Conservation (phyloP, 345 rosid species). For the Moricandia moricandioides region DNA sequence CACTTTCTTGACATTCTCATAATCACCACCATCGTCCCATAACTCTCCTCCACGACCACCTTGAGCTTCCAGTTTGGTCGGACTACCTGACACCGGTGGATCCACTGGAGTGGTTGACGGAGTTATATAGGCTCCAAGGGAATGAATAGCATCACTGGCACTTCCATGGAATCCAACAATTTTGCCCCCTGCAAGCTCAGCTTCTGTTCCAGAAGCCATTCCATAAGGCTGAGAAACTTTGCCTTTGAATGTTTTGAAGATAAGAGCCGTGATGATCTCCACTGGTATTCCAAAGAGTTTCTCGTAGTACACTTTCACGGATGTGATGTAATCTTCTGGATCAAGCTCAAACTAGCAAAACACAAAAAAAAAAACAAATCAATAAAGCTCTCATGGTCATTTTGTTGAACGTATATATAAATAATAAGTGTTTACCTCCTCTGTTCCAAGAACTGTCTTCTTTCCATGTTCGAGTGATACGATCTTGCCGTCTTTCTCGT, state of each 20-base stretch:
- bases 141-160: slow-evolving; percentile 24
- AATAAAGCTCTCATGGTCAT: background rate
- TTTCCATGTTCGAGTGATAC: slow-evolving; percentile 35
- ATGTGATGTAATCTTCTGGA: slow-evolving; percentile 28
- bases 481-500: slow-evolving; percentile 30
- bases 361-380: background rate
- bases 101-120: slow-evolving; percentile 17
- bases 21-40: slow-evolving; percentile 39
- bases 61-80: slow-evolving; percentile 33
- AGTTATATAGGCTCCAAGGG: slow-evolving; percentile 28
- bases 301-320: slow-evolving; percentile 27
- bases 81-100: slow-evolving; percentile 19
- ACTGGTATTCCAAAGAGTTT: slow-evolving; percentile 13
- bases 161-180: slow-evolving; percentile 39
- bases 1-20: slow-evolving; percentile 34
- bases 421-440: slow-evolving; percentile 11
- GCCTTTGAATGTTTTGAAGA: slow-evolving; percentile 30
- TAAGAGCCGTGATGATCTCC: slow-evolving; percentile 22
- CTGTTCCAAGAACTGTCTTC: slow-evolving; percentile 18
- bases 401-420: background rate
- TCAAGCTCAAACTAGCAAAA: slow-evolving; percentile 29
- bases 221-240: slow-evolving; percentile 32
- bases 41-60: slow-evolving; percentile 36
- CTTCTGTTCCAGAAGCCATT: slow-evolving; percentile 12
- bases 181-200: slow-evolving; percentile 27